Evolutionary conservation across 2,329 filamentous ascomycete species (phyloP), one percentile per base, ranked within the genome.

Genomic region (Diplodia corticola): DNA sequence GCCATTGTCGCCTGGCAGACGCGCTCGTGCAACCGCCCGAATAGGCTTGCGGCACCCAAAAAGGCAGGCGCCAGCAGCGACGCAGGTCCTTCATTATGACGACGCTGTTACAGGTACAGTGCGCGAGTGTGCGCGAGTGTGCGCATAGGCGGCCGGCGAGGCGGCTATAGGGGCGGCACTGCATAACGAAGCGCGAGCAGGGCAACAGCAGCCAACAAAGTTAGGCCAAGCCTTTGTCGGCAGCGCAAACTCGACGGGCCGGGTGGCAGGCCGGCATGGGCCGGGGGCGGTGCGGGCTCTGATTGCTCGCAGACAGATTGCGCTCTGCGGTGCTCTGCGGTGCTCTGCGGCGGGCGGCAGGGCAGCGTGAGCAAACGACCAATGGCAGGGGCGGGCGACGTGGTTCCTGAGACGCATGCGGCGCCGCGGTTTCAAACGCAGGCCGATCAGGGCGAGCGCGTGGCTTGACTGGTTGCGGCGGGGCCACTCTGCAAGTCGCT

Each of bases 331-430:
- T n/a, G n/a, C n/a, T n/a, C n/a, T n/a, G n/a, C n/a, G n/a, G 37
- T 37, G 55, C 55, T 60, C 55, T 30, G 37, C 55, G 55, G 53
- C 35, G 20, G 55, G 55, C 55, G 37, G 55, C 55, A 48, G 37
- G 10, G 37, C 28, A 48, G 26, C 26, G 55, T 22, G 40, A 3
- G 24, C 37, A 17, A 46, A 46, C 44, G 37, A 48, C 24, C 37
- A 30, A 63, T 63, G 59, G 59, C 9, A 46, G n/a, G 44, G 46
- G 59, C 59, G 30, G 26, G 40, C 22, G 17, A n/a, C 24, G 49
- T 24, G 50, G 50, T 55, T 33, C 61, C 49, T 65, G 63, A 65
- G 53, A 65, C 63, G 61, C 22, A 49, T 49, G 40, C 20, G 53
- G 49, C 40, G 40, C 49, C 63, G 50, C n/a, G 50, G 49, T 55